These are phyloP conservation scores for Nigrospora sphaerica DNA, from an alignment of 2,329 filamentous ascomycete genomes.

Conservation along the genomic window DNA sequence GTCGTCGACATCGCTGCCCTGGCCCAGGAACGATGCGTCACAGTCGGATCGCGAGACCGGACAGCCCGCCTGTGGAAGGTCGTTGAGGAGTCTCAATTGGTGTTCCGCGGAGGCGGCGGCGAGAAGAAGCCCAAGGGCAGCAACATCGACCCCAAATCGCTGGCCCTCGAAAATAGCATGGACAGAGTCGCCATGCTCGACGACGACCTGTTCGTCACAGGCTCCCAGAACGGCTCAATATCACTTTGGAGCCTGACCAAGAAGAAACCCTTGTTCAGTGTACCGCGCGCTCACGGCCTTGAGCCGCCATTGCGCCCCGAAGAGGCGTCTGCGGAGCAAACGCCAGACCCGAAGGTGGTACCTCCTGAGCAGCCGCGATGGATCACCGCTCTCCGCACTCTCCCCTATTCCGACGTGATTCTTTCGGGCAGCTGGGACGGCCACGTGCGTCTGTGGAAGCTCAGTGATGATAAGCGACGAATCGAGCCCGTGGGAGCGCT, in stretches of 20 bases:
- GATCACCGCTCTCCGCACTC: conserved; percentile 80
- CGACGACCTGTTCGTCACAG: conserved; percentile 84
- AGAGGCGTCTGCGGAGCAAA: conserved; percentile 64
- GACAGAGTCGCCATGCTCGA: conserved; percentile 88
- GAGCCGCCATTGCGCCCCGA: conserved; percentile 63
- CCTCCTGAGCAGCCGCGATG: conserved; percentile 67
- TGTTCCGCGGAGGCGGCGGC: conserved; percentile 72
- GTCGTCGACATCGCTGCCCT: conserved; percentile 79
- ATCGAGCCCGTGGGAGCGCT: conserved; percentile 68
- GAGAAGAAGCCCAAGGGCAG: conserved; percentile 40
- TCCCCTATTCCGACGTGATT: conserved; percentile 87
- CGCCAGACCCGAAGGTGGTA: conserved; percentile 53
- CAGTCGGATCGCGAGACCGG: conserved; percentile 82
- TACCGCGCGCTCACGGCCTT: conserved; percentile 77
- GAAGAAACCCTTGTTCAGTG: conserved; percentile 84
- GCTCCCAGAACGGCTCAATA: conserved; percentile 82
- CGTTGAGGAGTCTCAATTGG: conserved; percentile 87
- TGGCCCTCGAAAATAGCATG: conserved; percentile 75
- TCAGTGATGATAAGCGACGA: conserved; percentile 74
- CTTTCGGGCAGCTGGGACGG: conserved; percentile 95
- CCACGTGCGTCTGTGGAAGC: conserved; percentile 73
- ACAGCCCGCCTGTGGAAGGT: conserved; percentile 96
- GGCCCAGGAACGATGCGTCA: conserved; percentile 81
- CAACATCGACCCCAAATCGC: conserved; percentile 39
- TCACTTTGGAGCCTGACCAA: conserved; percentile 67